Evolutionary conservation across 2,329 filamentous ascomycete species (phyloP).

Genomic region (Phialophora verrucosa): DNA sequence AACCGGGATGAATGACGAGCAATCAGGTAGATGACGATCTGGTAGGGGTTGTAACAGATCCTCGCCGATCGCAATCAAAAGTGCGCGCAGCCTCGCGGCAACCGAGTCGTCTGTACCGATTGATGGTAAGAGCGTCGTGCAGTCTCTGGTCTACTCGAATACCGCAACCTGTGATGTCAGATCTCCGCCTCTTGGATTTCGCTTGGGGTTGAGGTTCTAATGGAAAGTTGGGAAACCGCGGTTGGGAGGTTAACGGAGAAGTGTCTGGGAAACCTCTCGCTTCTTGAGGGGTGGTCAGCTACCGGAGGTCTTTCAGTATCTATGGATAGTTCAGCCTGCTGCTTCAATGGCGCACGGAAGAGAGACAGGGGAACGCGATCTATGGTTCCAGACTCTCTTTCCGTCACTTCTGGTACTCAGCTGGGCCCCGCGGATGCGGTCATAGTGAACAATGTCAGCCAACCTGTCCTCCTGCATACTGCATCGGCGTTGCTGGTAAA

Average conservation of each 20-base stretch:
- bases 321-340: conserved; percentile 19
- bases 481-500: conserved; percentile 12
- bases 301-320: conserved; percentile 5
- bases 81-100: conserved; percentile 16
- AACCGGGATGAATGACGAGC: conserved; percentile 15
- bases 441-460: conserved; percentile 11
- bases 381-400: conserved; percentile 3
- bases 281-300: conserved; percentile 16
- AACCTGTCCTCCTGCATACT: conserved; percentile 16
- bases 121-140: background rate
- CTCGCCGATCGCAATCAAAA: conserved; percentile 37
- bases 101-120: background rate
- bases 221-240: background rate
- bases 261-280: background rate
- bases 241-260: background rate
- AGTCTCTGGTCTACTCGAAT: background rate
- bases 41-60: conserved; percentile 28
- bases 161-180: conserved; percentile 24
- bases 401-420: background rate
- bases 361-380: conserved; percentile 24
- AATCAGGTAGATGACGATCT: conserved; percentile 21
- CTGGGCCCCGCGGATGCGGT: conserved; percentile 9
- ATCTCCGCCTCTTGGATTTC: conserved; percentile 23
- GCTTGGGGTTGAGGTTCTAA: background rate
- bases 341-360: conserved; percentile 13